A percentile compares a stretch with the other conserved stretches of the same genome.
Conservation (phyloP, 305 asterid genomes). For the Solanum hybrid region DNA sequence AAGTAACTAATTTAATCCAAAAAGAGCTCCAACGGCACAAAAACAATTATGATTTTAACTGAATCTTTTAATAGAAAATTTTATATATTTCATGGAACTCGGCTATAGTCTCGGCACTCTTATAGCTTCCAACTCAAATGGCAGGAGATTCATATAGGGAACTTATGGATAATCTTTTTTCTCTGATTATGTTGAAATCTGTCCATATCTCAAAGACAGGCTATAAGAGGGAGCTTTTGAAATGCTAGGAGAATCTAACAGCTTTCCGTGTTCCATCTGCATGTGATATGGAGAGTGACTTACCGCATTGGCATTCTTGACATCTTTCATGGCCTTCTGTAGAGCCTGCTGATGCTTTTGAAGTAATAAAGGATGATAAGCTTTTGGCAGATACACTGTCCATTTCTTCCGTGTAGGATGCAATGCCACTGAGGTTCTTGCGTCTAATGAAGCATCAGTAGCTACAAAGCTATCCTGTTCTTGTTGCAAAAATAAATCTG, state of each 20-base stretch:
- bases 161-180: neutral
- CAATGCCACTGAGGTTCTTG: slow-evolving; percentile 26
- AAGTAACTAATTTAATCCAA: neutral
- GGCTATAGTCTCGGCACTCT: neutral
- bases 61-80: neutral
- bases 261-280: neutral
- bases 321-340: slow-evolving; percentile 63
- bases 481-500: slow-evolving; percentile 65
- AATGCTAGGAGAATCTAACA: neutral
- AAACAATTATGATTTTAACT: neutral
- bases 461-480: slow-evolving; percentile 27
- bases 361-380: slow-evolving; percentile 79
- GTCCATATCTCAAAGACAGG: neutral
- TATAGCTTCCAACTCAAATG: neutral
- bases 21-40: neutral
- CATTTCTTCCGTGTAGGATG: slow-evolving; percentile 45
- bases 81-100: neutral
- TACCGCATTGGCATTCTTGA: slow-evolving; percentile 72
- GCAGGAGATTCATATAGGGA: neutral
- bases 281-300: slow-evolving; percentile 19
- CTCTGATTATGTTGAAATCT: neutral
- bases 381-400: slow-evolving; percentile 74
- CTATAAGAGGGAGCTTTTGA: neutral
- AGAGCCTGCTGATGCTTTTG: slow-evolving; percentile 62
- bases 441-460: slow-evolving; percentile 27